Evolutionary conservation across 225 moss, liverwort and hornwort species (phyloP).

Genomic region (Bryoerythrophyllum caledonicum): DNA sequence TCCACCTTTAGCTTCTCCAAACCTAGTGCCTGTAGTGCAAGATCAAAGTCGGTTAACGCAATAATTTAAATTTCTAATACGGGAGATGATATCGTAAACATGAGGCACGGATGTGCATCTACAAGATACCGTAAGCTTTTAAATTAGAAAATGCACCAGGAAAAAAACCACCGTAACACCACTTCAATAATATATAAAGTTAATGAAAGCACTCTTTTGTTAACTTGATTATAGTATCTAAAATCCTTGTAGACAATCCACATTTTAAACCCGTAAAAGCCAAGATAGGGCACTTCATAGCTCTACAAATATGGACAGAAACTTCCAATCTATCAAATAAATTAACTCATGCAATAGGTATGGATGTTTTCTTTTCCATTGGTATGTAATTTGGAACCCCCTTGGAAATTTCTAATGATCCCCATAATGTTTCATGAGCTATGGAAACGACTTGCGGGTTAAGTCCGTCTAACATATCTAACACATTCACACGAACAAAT

Average conservation of each 20-base stretch:
- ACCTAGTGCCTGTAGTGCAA: conserved; percentile 54
- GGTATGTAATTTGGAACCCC: too few species aligned
- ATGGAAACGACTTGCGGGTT: too few species aligned
- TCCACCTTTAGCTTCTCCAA: conserved; percentile 73
- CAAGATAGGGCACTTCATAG: too few species aligned
- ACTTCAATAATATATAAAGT: background rate
- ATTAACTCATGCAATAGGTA: too few species aligned
- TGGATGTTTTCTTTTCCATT: too few species aligned
- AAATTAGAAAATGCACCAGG: background rate
- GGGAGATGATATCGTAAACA: background rate
- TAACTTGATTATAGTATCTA: background rate
- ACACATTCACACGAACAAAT: background rate
- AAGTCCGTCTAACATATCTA: background rate
- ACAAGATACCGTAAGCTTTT: background rate
- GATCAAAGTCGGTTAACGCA: background rate
- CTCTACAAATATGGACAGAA: too few species aligned
- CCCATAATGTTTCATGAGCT: too few species aligned
- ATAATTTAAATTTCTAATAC: background rate
- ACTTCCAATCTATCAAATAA: too few species aligned
- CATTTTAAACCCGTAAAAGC: background rate
- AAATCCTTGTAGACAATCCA: background rate
- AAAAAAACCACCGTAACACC: background rate
- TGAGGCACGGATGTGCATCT: background rate
- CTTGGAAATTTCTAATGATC: too few species aligned
- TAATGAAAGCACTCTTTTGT: background rate